Evolutionary conservation across 1,139 yeast species (phyloP), one percentile per base, ranked within the genome.

Genomic region (Hanseniaspora gamundiae): DNA sequence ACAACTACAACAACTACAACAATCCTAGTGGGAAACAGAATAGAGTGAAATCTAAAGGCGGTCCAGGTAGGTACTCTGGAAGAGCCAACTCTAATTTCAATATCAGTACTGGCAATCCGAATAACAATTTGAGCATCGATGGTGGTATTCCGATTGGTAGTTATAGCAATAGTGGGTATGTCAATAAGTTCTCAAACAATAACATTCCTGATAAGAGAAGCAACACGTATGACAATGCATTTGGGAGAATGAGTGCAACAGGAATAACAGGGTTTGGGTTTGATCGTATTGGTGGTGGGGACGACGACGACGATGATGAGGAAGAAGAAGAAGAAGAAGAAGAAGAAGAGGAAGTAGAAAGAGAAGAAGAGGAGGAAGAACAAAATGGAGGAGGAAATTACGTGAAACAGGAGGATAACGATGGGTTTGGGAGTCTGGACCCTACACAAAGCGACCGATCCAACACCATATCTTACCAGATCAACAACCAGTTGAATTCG

Each of bases 161-260:
- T 7, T 26, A 39, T 10, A 27, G 20, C n/a, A 38, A 39, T 22
- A 7, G 22, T 2, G 38, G 21, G 1, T n/a, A 33, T 14, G 38
- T 35, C 11, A 35, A n/a, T 8, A 35, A 16, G 24, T 21, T 28
- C 16, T 41, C 26, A 14, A 39, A 41, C 21, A 38, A 17, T 2
- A 14, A 27, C 11, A 28, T 33, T 8, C 36, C 22, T 20, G 45
- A 42, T 3, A 35, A 10, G 14, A 42, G 45, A 35, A 39, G 42
- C 16, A 42, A 42, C 30, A 42, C 42, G 4, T 42, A 42, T 13
- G 40, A 42, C 19, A 33, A 33, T 19, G 36, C 36, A 4, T 42
- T 42, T 24, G 42, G 45, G 7, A 39, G 40, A 13, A 20, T 11
- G 16, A 29, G 35, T 14, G 26, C 26, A 19, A 40, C 22, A 26